Conservation (phyloP, 805 yeast genomes). For the Candida dajiaensis region DNA sequence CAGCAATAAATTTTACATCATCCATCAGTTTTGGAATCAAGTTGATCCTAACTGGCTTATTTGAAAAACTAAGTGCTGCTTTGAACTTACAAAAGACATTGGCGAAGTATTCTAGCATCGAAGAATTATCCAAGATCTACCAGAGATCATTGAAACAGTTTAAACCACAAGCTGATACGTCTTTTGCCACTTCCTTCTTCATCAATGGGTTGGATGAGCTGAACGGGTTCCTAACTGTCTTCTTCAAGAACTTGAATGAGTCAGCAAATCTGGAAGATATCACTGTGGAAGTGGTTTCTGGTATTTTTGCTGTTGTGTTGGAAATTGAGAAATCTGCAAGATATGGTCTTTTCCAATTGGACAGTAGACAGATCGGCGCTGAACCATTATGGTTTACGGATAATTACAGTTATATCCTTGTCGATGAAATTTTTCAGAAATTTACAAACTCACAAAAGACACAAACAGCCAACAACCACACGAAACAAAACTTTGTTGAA, state of each 20-base stretch:
- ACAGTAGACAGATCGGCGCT: constrained; percentile 23
- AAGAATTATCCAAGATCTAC: constrained; percentile 1
- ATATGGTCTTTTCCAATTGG: constrained; percentile 28
- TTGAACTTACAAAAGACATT: constrained; percentile 8
- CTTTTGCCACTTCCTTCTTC: constrained; percentile 20
- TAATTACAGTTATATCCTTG: constrained; percentile 30
- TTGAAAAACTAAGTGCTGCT: constrained; percentile 45
- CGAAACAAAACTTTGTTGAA: constrained; percentile 25
- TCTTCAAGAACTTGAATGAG: constrained; percentile 18
- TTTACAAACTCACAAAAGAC: constrained; percentile 13
- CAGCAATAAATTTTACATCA: constrained; percentile 38
- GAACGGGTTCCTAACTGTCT: constrained; percentile 20
- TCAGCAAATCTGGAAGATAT: constrained; percentile 13
- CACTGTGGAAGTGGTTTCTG: constrained; percentile 19
- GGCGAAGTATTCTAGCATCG: constrained; percentile 2
- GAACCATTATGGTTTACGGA: constrained; percentile 44
- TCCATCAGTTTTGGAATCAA: constrained; percentile 30
- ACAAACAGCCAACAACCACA: constrained; percentile 5
- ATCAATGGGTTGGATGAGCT: constrained; percentile 20
- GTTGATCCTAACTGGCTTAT: constrained; percentile 31
- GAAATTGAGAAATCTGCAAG: constrained; percentile 35
- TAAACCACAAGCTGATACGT: constrained; percentile 11
- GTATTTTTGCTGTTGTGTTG: constrained; percentile 27
- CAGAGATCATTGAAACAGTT: constrained; percentile 5
- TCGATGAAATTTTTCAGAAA: constrained; percentile 37